These are phyloP conservation scores for Trypanosoma congolense DNA, from an alignment of 208 protist species.

Conservation along the genomic window DNA sequence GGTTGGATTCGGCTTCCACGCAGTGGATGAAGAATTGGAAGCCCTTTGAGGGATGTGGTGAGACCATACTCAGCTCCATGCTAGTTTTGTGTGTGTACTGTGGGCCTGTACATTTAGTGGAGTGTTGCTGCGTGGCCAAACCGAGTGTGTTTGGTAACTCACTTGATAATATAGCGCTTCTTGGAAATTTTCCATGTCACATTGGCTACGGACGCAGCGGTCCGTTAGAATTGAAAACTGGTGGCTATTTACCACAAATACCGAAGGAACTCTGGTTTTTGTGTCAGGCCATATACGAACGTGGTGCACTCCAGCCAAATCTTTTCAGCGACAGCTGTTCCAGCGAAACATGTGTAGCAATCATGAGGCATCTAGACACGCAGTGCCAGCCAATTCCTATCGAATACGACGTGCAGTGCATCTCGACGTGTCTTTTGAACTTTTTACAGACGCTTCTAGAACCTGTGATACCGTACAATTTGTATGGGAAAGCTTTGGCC, in stretches of 20 bases:
- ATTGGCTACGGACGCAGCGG: constrained; percentile 52
- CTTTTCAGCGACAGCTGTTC: constrained; percentile 61
- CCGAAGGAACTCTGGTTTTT: constrained; percentile 88
- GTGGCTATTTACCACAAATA: constrained; percentile 46
- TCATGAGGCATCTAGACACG: constrained; percentile 75
- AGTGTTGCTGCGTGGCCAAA: constrained; percentile 50
- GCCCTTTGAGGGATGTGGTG: constrained; percentile 50
- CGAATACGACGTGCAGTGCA: constrained; percentile 35
- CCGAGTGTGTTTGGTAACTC: constrained; percentile 82
- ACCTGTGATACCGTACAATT: constrained; percentile 70
- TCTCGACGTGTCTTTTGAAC: constrained; percentile 59
- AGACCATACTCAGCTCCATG: constrained; percentile 38
- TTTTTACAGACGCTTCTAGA: constrained; percentile 77
- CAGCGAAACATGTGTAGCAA: constrained; percentile 30
- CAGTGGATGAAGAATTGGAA: constrained; percentile 59
- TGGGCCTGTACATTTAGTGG: constrained; percentile 45
- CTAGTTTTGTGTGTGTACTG: constrained; percentile 60
- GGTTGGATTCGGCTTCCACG: constrained; percentile 54
- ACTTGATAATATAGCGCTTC: constrained; percentile 60
- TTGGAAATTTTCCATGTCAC: constrained; percentile 48
- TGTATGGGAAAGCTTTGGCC: constrained; percentile 51
- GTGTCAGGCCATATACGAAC: constrained; percentile 56
- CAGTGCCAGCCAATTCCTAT: constrained; percentile 27
- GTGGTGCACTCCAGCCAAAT: constrained; percentile 22
- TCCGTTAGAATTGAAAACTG: constrained; percentile 22